These are phyloP conservation scores for Aquilaria yunnanensis DNA, from an alignment of 345 rosid species.

Conservation along the genomic window DNA sequence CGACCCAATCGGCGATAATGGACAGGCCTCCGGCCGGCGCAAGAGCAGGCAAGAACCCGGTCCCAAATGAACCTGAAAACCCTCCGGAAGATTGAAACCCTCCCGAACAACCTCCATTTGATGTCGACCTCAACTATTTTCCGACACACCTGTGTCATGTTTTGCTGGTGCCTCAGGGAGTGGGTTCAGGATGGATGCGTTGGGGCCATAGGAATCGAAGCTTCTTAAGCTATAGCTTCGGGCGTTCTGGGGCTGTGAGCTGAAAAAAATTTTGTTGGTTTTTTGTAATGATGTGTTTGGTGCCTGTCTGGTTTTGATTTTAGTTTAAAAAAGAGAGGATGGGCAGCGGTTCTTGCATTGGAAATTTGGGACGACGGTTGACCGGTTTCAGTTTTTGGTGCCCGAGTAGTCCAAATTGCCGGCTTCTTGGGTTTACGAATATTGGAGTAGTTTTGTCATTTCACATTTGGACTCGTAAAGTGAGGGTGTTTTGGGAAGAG, in stretches of 20 bases:
- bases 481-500: constrained; percentile 5
- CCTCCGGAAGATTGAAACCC: constrained; percentile 51
- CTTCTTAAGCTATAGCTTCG: background rate
- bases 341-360: background rate
- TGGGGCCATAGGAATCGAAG: no score
- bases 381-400: constrained; percentile 27
- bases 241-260: constrained; percentile 34
- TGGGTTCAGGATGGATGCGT: no score
- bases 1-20: constrained; percentile 44
- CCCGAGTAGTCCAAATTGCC: constrained; percentile 37
- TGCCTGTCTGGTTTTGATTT: constrained; percentile 1
- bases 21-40: constrained; percentile 35
- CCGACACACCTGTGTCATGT: constrained; percentile 48
- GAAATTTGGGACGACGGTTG: constrained; percentile 25
- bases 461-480: background rate
- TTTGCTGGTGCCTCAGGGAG: constrained; percentile 28
- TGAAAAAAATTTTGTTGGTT: constrained; percentile 5
- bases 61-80: constrained; percentile 72
- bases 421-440: constrained; percentile 31
- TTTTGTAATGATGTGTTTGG: constrained; percentile 7
- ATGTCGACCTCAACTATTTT: constrained; percentile 43
- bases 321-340: constrained; percentile 11
- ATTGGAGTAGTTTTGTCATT: constrained; percentile 14
- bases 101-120: constrained; percentile 52
- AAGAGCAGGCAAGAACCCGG: constrained; percentile 66